phyloP scores from a whole-genome alignment of 805 yeast species.

The Yamadazyma ubonensis region DNA sequence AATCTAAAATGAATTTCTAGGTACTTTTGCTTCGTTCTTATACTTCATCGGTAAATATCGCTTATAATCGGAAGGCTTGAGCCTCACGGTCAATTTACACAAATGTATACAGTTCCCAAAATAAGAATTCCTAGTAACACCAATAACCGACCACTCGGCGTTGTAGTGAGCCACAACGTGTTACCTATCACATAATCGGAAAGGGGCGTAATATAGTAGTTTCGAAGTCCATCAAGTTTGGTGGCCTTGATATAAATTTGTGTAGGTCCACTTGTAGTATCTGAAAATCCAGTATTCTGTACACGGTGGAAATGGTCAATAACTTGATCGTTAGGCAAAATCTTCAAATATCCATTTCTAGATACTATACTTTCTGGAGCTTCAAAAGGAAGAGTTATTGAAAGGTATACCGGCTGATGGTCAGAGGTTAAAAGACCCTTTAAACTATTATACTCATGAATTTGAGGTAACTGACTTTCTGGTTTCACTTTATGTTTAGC shows the following conservation, averaged over 20 bases:
- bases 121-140: conserved; percentile 16
- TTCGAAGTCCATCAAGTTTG: conserved; percentile 27
- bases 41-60: conserved; percentile 14
- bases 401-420: conserved; percentile 73
- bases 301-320: conserved; percentile 16
- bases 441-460: conserved; percentile 51
- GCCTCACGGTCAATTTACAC: conserved; percentile 12
- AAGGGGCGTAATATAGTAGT: conserved; percentile 23
- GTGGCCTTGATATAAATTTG: conserved; percentile 38
- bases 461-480: conserved; percentile 17
- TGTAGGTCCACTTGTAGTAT: conserved; percentile 39
- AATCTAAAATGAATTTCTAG: neutral
- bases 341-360: conserved; percentile 29
- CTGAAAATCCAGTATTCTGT: conserved; percentile 11
- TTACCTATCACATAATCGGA: conserved; percentile 35
- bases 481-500: neutral
- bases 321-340: conserved; percentile 22
- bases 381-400: conserved; percentile 45
- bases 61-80: conserved; percentile 15
- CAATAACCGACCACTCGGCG: conserved; percentile 32
- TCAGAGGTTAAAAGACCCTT: conserved; percentile 58
- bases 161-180: conserved; percentile 34
- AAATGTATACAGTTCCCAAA: conserved; percentile 5
- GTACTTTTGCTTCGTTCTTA: conserved; percentile 5
- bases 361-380: conserved; percentile 36